phyloP scores from a whole-genome alignment of 1,284 basidiomycete genomes.

The Naganishia albida region DNA sequence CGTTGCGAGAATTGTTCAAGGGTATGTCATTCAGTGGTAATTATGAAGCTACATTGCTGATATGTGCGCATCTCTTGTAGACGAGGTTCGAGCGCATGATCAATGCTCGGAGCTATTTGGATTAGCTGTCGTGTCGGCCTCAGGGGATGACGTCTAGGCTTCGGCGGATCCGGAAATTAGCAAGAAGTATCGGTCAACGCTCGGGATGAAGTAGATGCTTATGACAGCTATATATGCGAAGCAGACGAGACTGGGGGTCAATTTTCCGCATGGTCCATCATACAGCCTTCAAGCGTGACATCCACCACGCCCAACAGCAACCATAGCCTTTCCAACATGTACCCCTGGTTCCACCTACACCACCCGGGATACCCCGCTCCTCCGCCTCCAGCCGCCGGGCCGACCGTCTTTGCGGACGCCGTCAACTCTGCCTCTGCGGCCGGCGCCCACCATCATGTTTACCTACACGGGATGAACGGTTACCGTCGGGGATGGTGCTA shows the following conservation, averaged over 20 bases:
- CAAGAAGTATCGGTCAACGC: neutral
- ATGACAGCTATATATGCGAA: neutral
- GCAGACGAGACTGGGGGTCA: neutral
- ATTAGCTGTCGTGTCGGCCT: conserved; percentile 2
- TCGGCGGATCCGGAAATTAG: neutral
- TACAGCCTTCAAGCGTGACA: neutral
- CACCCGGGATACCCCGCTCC: neutral
- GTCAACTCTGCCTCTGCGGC: conserved; percentile 11
- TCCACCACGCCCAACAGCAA: neutral
- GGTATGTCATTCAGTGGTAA: conserved; percentile 64
- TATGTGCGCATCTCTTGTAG: conserved; percentile 58
- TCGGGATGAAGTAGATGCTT: neutral
- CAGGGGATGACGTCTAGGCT: neutral
- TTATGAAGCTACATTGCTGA: too few relatives aligned
- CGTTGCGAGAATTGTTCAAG: conserved; percentile 96
- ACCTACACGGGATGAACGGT: conserved; percentile 8
- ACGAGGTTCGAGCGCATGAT: conserved; percentile 67
- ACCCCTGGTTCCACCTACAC: conserved; percentile 13
- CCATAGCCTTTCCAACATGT: neutral
- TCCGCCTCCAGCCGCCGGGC: neutral
- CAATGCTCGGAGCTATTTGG: neutral
- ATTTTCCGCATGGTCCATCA: neutral
- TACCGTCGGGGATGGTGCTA: neutral
- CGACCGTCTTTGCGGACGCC: conserved; percentile 7
- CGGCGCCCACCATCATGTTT: conserved; percentile 15